Base-by-base conservation (phyloP, 805 yeast species). In the Candida ficus region DNA sequence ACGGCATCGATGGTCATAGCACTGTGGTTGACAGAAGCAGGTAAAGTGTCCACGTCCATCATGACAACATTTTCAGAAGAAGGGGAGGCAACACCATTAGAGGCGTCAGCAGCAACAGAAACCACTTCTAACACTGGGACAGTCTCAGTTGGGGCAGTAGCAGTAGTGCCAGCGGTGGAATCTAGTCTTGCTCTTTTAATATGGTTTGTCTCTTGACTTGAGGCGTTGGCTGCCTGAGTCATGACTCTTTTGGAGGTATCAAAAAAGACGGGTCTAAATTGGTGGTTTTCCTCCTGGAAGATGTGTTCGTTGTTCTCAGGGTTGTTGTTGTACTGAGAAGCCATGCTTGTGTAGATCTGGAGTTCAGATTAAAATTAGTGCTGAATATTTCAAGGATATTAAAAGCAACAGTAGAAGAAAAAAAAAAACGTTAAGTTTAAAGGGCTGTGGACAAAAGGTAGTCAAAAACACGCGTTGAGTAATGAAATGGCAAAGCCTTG, bases 301-400 rank as follows among this genome's bases (percentile, higher is more conserved):
- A 58, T 47, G 42, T 64, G 67, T 33, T 66, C 66, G 41, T 65
- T 62, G 39, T 62, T 61, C 17, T 66, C 56, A 11, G 45, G 25
- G 39, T 53, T 54, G 44, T 67, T 64, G 42, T 68, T 65, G 26
- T 61, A 38, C 40, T 64, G 70, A 7, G 68, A 61, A 45, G 56
- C 64, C 71, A 67, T 67, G 13, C n/a, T 17, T 31, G 19, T 18
- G 16, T n/a, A 21, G 21, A n/a, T n/a, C n/a, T n/a, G n/a, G n/a
- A n/a, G n/a, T n/a, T n/a, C n/a, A n/a, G n/a, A n/a, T n/a, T n/a
- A n/a, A n/a, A n/a, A n/a, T n/a, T n/a, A n/a, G n/a, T n/a, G n/a
- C n/a, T n/a, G n/a, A n/a, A n/a, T n/a, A n/a, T n/a, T n/a, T n/a
- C n/a, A n/a, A n/a, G n/a, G n/a, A n/a, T n/a, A n/a, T n/a, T n/a